phyloP scores from a whole-genome alignment of 306 rosid genomes.

The Dicorynia guianensis region DNA sequence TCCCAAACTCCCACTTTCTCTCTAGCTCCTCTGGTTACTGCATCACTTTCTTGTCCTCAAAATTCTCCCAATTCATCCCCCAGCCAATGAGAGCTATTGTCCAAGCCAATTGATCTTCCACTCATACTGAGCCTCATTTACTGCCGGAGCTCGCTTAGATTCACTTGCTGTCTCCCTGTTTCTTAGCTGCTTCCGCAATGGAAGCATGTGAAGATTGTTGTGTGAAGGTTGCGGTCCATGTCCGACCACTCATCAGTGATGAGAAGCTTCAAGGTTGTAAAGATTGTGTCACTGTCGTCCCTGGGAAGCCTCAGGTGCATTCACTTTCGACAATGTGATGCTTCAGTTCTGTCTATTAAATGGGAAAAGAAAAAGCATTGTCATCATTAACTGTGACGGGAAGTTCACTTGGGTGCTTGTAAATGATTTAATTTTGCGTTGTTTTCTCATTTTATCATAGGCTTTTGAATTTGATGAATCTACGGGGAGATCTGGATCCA shows the following conservation, averaged over 20 bases:
- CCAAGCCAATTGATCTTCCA: neutral
- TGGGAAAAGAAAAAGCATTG: neutral
- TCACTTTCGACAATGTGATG: constrained; percentile 37
- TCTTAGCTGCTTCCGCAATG: constrained; percentile 38
- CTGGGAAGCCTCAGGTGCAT: constrained; percentile 95
- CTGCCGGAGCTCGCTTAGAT: neutral
- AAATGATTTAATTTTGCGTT: constrained; percentile 27
- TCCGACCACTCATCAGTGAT: constrained; percentile 89
- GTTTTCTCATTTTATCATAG: neutral
- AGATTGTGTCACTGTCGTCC: constrained; percentile 89
- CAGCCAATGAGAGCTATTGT: constrained; percentile 17
- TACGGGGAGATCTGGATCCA: constrained; percentile 56
- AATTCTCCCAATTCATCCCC: neutral
- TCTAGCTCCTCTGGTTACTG: constrained; percentile 32
- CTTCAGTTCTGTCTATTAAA: neutral
- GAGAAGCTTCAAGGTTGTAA: constrained; percentile 97
- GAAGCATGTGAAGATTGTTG: constrained; percentile 93
- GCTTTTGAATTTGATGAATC: constrained; percentile 28
- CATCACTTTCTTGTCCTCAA: constrained; percentile 6
- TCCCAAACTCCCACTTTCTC: neutral
- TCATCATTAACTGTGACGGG: neutral
- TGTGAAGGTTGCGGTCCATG: constrained; percentile 94
- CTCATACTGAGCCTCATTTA: neutral
- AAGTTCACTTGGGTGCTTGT: neutral
- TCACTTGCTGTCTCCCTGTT: neutral